Evolutionary conservation across 441 rosid species (phyloP), one percentile per base, ranked within the genome.

Genomic region (Arabidopsis lyrata): DNA sequence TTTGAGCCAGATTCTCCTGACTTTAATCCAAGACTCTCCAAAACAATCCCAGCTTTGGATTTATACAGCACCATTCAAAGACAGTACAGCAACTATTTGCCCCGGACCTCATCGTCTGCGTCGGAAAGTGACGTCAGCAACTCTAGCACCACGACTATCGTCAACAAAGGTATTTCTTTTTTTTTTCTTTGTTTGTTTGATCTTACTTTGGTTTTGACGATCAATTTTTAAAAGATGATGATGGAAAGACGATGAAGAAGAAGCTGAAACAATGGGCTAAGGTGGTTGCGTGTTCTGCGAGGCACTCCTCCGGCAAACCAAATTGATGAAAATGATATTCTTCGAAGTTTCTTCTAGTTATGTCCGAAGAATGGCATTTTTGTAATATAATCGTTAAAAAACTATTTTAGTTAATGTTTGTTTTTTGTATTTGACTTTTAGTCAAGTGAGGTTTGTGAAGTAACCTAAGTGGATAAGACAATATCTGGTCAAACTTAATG

Each of bases 251-350:
- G 59, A 83, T 83, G 69, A 87, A 90, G 85, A 59, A 48, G 71
- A 88, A 75, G 77, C 14, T 90, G 86, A 81, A 64, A 72, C 89
- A 85, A 55, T 90, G 95, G 95, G 95, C 95, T 2, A 80, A 75
- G 76, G 77, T 83, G 60, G 95, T 90, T 5, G 95, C 86, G 2
- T 87, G 86, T 62, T 86, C 90, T 47, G 88, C 82, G 47, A 72
- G 70, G 22, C 93, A 86, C 50, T 54, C 31, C 58, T 74, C 85
- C 2, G 82, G 84, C 7, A 72, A 70, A 35, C 76, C 75, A 14
- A 66, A 70, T 27, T 68, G 58, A 76, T 52, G 44, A 15, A 15
- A 38, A 10, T 35, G 27, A 36, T 59, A 6, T 6, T 5, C 11
- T 1, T 15, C 60, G 12, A 10, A 10, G 5, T 57, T 12, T 36